Conservation (phyloP, 208 protist genomes). For the Trypanosomatidae sp. region DNA sequence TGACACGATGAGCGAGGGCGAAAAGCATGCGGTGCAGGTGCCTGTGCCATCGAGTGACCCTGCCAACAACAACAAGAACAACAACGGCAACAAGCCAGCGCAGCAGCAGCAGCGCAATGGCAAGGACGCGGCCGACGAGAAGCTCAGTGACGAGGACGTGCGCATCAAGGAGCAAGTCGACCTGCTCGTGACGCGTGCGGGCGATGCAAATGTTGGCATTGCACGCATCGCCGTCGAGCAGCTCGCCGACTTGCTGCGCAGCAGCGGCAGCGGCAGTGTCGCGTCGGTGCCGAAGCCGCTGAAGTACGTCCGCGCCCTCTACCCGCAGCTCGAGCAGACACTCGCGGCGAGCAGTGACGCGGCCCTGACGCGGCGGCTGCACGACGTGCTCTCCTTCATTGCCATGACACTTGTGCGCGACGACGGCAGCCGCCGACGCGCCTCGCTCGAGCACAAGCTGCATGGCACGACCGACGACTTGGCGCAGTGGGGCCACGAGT, state of each 20-base stretch:
- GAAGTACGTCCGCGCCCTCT: conserved; percentile 97
- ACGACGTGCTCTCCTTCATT: conserved; percentile 97
- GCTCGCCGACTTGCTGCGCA: conserved; percentile 89
- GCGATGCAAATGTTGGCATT: conserved; percentile 67
- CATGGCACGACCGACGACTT: conserved; percentile 90
- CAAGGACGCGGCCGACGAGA: conserved; percentile 31
- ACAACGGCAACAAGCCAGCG: conserved; percentile 17
- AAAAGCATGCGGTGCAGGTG: conserved; percentile 36
- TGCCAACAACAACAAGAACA: too few relatives aligned
- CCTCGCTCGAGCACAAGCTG: conserved; percentile 94
- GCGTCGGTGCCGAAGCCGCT: conserved; percentile 99
- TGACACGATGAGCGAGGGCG: conserved; percentile 5
- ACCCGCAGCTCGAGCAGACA: conserved; percentile 79
- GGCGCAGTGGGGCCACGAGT: conserved; percentile 98
- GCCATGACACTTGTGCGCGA: conserved; percentile 94
- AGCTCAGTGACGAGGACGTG: conserved; percentile 91
- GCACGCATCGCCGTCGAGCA: conserved; percentile 81
- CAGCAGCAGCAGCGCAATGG: conserved; percentile 33
- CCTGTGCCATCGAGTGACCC: conserved; percentile 47
- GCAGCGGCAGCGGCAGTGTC: conserved; percentile 94
- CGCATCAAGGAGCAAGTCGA: conserved; percentile 92
- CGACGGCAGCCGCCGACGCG: conserved; percentile 25
- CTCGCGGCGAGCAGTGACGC: conserved; percentile 47
- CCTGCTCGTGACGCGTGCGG: conserved; percentile 76
- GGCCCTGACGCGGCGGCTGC: conserved; percentile 58